phyloP scores from a whole-genome alignment of 140 eudicot species.

The Senecio squalidus region DNA sequence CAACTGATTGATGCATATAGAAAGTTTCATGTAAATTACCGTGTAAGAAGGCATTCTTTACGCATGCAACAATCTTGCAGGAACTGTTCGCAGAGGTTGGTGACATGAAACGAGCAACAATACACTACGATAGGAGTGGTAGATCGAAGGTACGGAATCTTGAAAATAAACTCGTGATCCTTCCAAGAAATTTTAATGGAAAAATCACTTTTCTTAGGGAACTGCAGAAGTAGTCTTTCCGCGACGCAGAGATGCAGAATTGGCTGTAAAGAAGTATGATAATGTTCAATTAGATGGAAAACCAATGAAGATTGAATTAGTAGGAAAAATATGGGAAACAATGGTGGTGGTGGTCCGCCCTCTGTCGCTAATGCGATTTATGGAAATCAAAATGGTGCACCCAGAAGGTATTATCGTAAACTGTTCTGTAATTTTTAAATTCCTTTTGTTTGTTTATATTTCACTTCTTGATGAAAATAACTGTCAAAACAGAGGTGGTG shows the following conservation, averaged over 20 bases:
- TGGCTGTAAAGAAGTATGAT: constrained; percentile 54
- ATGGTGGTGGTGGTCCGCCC: constrained; percentile 5
- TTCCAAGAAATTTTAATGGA: constrained; percentile 4
- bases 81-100: constrained; percentile 64
- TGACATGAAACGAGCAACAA: constrained; percentile 39
- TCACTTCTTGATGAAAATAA: background rate
- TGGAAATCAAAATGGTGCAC: constrained; percentile 38
- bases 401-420: constrained; percentile 28
- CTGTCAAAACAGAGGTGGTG: constrained; percentile 32
- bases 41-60: too few species aligned
- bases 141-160: constrained; percentile 66
- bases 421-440: background rate
- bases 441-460: background rate
- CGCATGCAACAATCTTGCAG: too few species aligned
- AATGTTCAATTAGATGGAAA: too few species aligned
- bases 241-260: constrained; percentile 48
- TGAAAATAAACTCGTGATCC: constrained; percentile 2
- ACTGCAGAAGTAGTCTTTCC: constrained; percentile 62
- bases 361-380: constrained; percentile 5
- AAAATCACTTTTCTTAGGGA: constrained; percentile 35
- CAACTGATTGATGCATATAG: too few species aligned
- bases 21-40: too few species aligned
- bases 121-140: constrained; percentile 65
- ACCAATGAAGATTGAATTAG: constrained; percentile 51
- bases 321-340: constrained; percentile 32